Conservation (phyloP, 2,329 filamentous ascomycete species). For the Pseudonectria foliicola region DNA sequence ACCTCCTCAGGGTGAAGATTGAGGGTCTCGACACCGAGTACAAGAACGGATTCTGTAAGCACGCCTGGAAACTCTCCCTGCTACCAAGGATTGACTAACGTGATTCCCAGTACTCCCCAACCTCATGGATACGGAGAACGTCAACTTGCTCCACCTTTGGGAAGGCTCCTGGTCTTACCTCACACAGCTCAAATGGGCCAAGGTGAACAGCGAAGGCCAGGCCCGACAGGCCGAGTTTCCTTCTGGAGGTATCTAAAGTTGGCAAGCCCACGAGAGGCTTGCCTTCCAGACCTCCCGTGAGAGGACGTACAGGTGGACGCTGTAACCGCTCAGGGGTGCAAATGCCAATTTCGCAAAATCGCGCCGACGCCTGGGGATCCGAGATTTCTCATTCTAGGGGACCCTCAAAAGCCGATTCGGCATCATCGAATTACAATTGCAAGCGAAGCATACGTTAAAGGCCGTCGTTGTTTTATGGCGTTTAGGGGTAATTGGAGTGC, state of each 20-base stretch:
- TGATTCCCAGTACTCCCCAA: slow-evolving; percentile 60
- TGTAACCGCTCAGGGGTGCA: too few species aligned
- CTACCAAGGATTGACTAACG: slow-evolving; percentile 10
- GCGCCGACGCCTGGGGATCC: too few species aligned
- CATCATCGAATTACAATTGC: too few species aligned
- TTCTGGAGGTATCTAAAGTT: slow-evolving; percentile 35
- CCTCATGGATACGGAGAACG: slow-evolving; percentile 58
- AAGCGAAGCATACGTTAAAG: too few species aligned
- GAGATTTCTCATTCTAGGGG: too few species aligned
- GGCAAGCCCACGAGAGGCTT: too few species aligned
- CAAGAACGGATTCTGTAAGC: slow-evolving; percentile 70
- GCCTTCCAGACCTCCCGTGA: too few species aligned
- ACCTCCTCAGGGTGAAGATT: slow-evolving; percentile 66
- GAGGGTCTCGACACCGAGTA: slow-evolving; percentile 71
- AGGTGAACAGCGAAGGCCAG: slow-evolving; percentile 58
- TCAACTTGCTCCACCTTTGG: slow-evolving; percentile 64
- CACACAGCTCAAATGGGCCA: slow-evolving; percentile 67
- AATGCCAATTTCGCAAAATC: too few species aligned
- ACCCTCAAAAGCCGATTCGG: too few species aligned
- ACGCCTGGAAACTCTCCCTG: not conserved
- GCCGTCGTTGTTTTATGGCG: too few species aligned
- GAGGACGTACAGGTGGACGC: too few species aligned
- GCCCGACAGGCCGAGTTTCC: slow-evolving; percentile 71
- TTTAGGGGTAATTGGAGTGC: too few species aligned
- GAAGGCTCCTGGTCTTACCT: slow-evolving; percentile 79